Conservation (phyloP, 2,329 filamentous ascomycete species). For the Arthrobotrys sphaeroides region DNA sequence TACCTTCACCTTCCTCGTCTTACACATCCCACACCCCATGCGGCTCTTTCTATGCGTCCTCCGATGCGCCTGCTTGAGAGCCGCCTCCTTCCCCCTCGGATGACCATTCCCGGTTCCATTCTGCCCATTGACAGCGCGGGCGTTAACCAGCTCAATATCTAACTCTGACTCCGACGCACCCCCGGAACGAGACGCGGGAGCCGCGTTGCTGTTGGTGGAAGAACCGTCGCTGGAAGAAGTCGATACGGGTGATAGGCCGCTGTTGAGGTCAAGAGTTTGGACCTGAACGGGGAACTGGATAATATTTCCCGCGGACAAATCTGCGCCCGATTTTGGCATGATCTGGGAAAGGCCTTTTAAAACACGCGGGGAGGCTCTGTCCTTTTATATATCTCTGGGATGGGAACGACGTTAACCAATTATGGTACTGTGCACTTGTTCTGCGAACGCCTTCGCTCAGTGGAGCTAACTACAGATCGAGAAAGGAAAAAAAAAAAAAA, state of each 20-base stretch:
- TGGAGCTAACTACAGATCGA: slow-evolving; percentile 1
- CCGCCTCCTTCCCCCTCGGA: slow-evolving; percentile 30
- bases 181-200: background rate
- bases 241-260: background rate
- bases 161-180: slow-evolving; percentile 8
- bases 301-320: background rate
- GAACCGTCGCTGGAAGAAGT: background rate
- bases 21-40: slow-evolving; percentile 51
- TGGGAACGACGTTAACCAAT: background rate
- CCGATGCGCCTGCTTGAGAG: slow-evolving; percentile 39
- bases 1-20: slow-evolving; percentile 53
- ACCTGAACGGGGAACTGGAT: slow-evolving; percentile 32
- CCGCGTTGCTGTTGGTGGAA: background rate
- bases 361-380: background rate
- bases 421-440: background rate
- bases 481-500: background rate
- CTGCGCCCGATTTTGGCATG: slow-evolving; percentile 26
- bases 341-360: background rate
- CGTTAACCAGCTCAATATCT: slow-evolving; percentile 33
- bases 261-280: slow-evolving; percentile 6
- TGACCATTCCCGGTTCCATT: background rate
- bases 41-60: slow-evolving; percentile 50
- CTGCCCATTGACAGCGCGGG: background rate
- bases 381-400: slow-evolving; percentile 3
- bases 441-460: background rate